Base-by-base conservation (phyloP, 306 rosid genomes). In the Dicorynia guianensis region DNA sequence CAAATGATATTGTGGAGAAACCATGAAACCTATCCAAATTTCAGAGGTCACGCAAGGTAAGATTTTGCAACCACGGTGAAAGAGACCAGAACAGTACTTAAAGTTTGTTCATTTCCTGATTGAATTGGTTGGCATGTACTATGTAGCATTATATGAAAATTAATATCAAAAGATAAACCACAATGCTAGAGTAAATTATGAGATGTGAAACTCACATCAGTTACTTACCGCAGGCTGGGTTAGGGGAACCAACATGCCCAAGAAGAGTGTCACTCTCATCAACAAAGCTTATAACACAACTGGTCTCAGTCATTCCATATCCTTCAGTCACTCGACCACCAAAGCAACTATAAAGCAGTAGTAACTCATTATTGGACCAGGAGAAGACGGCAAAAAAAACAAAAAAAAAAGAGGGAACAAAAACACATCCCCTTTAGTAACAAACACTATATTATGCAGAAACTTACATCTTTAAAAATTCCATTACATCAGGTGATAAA, bases 241-340 rank as follows among this genome's bases (percentile, higher is more conserved):
- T 92, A 68, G 99, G 97, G 77, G 97, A 81, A 64, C 99, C 99
- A 77, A 96, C 99, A 56, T 96, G 99, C 42, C 99, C 99, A 49
- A 82, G 59, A 73, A 89, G 77, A 12, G 15, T 76, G 82, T 96
- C 99, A 67, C 85, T 84, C 43, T 36, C 84, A 53, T 96, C 90
- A 80, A 92, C 89, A 71, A 75, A 63, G 69, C 91, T 90, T 77
- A 96, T 89, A 58, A 91, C 84, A 83, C 99, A 92, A 67, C 98
- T 83, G 62, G 83, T 96, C 82, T 96, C 99, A 0, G 99, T 96
- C 99, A 96, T 96, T 81, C 99, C 99, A 84, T 96, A 96, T 67
- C 99, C 99, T 86, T 96, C 98, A 53, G 78, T 18, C 64, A 96
- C 85, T 76, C 79, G 83, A 74, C 96, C 82, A 59, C 99, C 93